phyloP scores from a whole-genome alignment of 768 basidiomycete species.

The Termitomyces sp. region DNA sequence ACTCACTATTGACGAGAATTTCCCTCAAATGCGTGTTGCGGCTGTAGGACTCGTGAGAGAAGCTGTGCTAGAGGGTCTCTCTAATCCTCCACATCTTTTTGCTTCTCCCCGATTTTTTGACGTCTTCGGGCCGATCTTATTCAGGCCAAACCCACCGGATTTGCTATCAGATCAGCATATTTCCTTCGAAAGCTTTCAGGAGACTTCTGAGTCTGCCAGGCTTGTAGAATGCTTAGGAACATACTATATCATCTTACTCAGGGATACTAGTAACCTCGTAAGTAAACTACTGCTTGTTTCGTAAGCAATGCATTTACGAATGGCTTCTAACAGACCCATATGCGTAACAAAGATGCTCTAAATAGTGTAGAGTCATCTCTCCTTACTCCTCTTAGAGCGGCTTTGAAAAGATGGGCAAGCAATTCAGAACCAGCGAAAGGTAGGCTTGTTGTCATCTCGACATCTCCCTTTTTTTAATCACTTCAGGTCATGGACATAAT shows the following conservation, averaged over 20 bases:
- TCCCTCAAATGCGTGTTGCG: constrained; percentile 65
- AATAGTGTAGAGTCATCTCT: constrained; percentile 37
- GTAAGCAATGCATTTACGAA: background rate
- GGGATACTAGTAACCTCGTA: constrained; percentile 57
- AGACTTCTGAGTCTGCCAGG: constrained; percentile 53
- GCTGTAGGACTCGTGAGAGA: constrained; percentile 68
- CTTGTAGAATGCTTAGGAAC: constrained; percentile 62
- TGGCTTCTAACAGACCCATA: constrained; percentile 37
- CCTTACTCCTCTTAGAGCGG: constrained; percentile 36
- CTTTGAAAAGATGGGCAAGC: constrained; percentile 28
- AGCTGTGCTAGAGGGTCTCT: constrained; percentile 46
- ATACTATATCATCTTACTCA: constrained; percentile 56
- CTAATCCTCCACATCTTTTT: constrained; percentile 36
- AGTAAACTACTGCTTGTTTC: background rate
- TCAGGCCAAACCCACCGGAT: constrained; percentile 50
- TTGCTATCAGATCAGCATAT: constrained; percentile 31
- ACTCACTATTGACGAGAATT: constrained; percentile 40
- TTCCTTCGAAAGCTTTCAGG: constrained; percentile 40
- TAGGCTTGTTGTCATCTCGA: constrained; percentile 12
- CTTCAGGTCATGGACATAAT: constrained; percentile 24
- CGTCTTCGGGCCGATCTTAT: constrained; percentile 53
- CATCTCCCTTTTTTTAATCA: background rate
- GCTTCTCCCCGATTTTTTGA: constrained; percentile 49
- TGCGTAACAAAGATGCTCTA: constrained; percentile 40
- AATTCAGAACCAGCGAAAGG: constrained; percentile 18